phyloP scores from a whole-genome alignment of 2,329 filamentous ascomycete species.

The Paramyrothecium roridum region DNA sequence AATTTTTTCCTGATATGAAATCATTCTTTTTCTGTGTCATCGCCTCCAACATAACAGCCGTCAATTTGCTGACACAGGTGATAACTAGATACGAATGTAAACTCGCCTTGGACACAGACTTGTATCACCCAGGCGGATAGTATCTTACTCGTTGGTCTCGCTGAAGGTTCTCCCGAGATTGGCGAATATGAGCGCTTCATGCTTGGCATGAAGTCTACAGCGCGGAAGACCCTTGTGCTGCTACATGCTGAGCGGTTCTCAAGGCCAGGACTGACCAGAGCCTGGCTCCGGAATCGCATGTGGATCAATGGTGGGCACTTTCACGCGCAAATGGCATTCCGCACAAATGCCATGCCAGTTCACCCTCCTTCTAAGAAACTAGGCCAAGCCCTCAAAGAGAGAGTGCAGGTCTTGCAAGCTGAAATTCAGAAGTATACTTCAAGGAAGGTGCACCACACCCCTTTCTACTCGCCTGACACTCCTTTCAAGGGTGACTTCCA shows the following conservation, averaged over 20 bases:
- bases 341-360: conserved; percentile 70
- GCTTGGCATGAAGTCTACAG: conserved; percentile 94
- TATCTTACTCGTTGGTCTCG: conserved; percentile 86
- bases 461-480: conserved; percentile 86
- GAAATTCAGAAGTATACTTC: conserved; percentile 99
- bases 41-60: neutral
- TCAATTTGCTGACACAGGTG: neutral
- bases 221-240: conserved; percentile 86
- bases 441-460: conserved; percentile 80
- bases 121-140: conserved; percentile 97
- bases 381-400: conserved; percentile 82
- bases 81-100: conserved; percentile 85
- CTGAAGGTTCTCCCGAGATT: conserved; percentile 83
- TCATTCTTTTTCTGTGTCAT: conserved; percentile 4
- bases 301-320: conserved; percentile 99
- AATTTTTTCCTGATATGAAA: conserved; percentile 63
- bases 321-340: conserved; percentile 93
- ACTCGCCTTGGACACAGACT: conserved; percentile 96
- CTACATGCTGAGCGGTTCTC: conserved; percentile 89
- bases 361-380: conserved; percentile 74
- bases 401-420: conserved; percentile 90
- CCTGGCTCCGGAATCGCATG: conserved; percentile 87
- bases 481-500: conserved; percentile 97
- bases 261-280: conserved; percentile 75
- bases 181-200: conserved; percentile 97